Evolutionary conservation across 345 rosid species (phyloP).

Genomic region (Cardamine occulta): DNA sequence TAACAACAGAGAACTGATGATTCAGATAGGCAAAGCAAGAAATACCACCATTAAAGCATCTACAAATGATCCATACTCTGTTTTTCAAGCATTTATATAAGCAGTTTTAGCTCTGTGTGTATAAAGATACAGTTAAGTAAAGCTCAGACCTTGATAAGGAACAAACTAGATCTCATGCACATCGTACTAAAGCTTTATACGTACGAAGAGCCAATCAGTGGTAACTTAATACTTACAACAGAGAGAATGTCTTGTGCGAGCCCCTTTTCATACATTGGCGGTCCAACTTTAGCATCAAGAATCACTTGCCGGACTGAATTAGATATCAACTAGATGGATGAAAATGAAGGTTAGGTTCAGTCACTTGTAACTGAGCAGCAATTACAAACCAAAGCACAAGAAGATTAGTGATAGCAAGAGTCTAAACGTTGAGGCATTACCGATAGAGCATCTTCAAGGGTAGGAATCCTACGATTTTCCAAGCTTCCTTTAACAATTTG

Average conservation of each 20-base stretch:
- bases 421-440: slow-evolving; percentile 44
- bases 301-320: slow-evolving; percentile 72
- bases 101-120: background rate
- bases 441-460: slow-evolving; percentile 75
- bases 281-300: slow-evolving; percentile 94
- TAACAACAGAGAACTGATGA: slow-evolving; percentile 44
- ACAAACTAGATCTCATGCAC: slow-evolving; percentile 3
- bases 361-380: slow-evolving; percentile 18
- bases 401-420: slow-evolving; percentile 20
- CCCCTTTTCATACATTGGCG: slow-evolving; percentile 81
- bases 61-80: slow-evolving; percentile 8
- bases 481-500: slow-evolving; percentile 47
- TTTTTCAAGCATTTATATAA: background rate
- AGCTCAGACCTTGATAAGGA: background rate
- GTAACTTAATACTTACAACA: slow-evolving; percentile 54
- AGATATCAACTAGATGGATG: slow-evolving; percentile 60
- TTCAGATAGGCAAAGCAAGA: slow-evolving; percentile 12
- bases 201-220: background rate
- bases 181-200: background rate
- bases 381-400: slow-evolving; percentile 1
- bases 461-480: slow-evolving; percentile 60
- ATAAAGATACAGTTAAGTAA: background rate
- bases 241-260: slow-evolving; percentile 84
- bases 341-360: slow-evolving; percentile 28
- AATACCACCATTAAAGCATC: background rate